These are phyloP conservation scores for Eutypa lata DNA, from an alignment of 2,329 filamentous ascomycete species.

Conservation along the genomic window DNA sequence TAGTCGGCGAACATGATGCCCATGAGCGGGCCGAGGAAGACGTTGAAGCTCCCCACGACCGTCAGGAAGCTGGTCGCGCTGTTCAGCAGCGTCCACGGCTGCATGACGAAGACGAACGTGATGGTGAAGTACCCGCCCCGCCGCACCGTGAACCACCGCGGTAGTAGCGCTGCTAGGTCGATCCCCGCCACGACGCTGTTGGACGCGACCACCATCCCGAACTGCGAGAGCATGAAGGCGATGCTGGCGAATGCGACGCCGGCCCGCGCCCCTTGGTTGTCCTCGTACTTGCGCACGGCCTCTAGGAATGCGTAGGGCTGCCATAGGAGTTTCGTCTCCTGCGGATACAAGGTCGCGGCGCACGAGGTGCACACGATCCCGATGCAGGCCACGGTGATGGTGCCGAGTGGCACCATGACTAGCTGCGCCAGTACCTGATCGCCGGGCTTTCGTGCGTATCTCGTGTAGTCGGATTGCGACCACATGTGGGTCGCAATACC, in stretches of 20 bases:
- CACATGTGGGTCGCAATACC: slow-evolving; percentile 26
- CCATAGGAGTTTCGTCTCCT: slow-evolving; percentile 22
- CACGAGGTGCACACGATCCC: slow-evolving; percentile 28
- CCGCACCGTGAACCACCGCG: too few relatives aligned
- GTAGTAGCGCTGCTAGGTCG: too few relatives aligned
- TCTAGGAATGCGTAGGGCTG: slow-evolving; percentile 26
- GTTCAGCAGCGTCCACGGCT: slow-evolving; percentile 25
- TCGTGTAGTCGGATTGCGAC: slow-evolving; percentile 27
- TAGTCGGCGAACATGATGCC: slow-evolving; percentile 32
- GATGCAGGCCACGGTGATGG: slow-evolving; percentile 23
- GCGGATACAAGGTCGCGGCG: slow-evolving; percentile 25
- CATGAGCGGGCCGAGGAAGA: slow-evolving; percentile 32
- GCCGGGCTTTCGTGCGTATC: slow-evolving; percentile 25
- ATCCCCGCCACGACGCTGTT: too few relatives aligned
- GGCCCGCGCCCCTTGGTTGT: too few relatives aligned
- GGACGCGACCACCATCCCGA: too few relatives aligned
- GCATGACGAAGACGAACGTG: slow-evolving; percentile 17
- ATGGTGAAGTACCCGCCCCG: slow-evolving; percentile 21
- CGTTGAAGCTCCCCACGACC: slow-evolving; percentile 33
- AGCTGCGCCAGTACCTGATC: slow-evolving; percentile 26
- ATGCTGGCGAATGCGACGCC: too few relatives aligned
- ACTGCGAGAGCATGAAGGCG: too few relatives aligned
- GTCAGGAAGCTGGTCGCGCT: slow-evolving; percentile 19
- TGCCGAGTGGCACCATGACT: slow-evolving; percentile 23
- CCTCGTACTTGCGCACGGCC: too few relatives aligned